A percentile compares a stretch with the other conserved stretches of the same genome.
phyloP scores from a whole-genome alignment of 108 stramenopile genomes.

The Chaetoceros tenuissimus region DNA sequence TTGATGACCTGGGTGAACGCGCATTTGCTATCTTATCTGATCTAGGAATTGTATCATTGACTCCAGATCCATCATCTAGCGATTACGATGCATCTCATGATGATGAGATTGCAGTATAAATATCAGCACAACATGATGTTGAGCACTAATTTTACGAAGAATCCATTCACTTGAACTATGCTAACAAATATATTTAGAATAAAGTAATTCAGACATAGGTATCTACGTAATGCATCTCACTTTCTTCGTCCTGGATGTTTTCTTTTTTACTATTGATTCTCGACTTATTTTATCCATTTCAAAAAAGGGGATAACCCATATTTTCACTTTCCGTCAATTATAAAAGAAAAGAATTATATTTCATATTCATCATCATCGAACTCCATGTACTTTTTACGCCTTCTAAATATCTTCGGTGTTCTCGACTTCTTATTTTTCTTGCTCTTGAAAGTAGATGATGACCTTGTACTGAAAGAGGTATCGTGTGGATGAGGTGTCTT shows the following conservation, averaged over 20 bases:
- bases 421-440: background rate
- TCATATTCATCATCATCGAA: slow-evolving; percentile 1
- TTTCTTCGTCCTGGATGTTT: too few relatives aligned
- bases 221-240: too few relatives aligned
- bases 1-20: slow-evolving; percentile 33
- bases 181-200: too few relatives aligned
- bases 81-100: too few relatives aligned
- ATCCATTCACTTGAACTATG: too few relatives aligned
- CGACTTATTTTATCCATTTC: too few relatives aligned
- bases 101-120: too few relatives aligned
- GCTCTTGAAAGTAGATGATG: background rate
- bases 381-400: slow-evolving; percentile 5
- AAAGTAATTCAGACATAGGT: too few relatives aligned
- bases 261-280: too few relatives aligned
- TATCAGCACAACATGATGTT: too few relatives aligned
- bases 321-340: background rate
- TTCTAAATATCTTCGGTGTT: background rate
- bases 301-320: background rate
- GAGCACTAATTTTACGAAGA: too few relatives aligned
- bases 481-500: background rate
- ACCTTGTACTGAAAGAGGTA: background rate
- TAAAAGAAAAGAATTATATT: background rate
- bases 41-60: slow-evolving; percentile 31
- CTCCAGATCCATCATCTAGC: background rate
- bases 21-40: slow-evolving; percentile 38